Evolutionary conservation across 2,329 filamentous ascomycete genomes (phyloP).

Genomic region (Penicillium sp.): DNA sequence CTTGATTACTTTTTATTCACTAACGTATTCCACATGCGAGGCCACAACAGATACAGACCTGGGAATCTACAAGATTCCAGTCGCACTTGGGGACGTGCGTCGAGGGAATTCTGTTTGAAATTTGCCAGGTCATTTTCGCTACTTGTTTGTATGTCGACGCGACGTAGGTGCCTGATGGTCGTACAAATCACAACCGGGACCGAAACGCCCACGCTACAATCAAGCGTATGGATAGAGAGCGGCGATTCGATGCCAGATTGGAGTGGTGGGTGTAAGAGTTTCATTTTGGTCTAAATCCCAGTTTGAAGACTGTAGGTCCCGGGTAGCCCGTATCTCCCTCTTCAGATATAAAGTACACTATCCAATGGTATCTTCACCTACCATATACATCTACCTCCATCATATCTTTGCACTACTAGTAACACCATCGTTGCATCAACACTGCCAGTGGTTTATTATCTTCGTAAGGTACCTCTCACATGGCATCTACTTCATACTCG

Average conservation of each 20-base stretch:
- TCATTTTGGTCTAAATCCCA: neutral
- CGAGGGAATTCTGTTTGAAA: slow-evolving; percentile 8
- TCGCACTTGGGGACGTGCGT: too few species aligned
- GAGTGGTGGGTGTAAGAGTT: neutral
- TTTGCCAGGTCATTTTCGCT: neutral
- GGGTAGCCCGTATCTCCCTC: neutral
- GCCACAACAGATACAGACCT: too few species aligned
- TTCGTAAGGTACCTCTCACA: too few species aligned
- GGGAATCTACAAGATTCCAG: too few species aligned
- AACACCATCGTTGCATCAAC: too few species aligned
- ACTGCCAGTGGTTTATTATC: too few species aligned
- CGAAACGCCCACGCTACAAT: slow-evolving; percentile 4
- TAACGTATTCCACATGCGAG: too few species aligned
- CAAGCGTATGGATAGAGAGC: too few species aligned
- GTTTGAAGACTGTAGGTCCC: slow-evolving; percentile 10
- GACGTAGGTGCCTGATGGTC: slow-evolving; percentile 5
- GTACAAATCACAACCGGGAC: slow-evolving; percentile 8
- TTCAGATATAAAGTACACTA: neutral
- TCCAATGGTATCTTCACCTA: neutral
- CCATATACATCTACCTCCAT: too few species aligned
- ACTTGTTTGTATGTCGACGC: neutral
- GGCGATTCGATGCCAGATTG: neutral
- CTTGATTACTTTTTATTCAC: too few species aligned
- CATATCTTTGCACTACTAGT: too few species aligned
- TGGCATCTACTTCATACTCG: neutral